Conservation (phyloP, 306 rosid species). For the Vigna trinervia region DNA sequence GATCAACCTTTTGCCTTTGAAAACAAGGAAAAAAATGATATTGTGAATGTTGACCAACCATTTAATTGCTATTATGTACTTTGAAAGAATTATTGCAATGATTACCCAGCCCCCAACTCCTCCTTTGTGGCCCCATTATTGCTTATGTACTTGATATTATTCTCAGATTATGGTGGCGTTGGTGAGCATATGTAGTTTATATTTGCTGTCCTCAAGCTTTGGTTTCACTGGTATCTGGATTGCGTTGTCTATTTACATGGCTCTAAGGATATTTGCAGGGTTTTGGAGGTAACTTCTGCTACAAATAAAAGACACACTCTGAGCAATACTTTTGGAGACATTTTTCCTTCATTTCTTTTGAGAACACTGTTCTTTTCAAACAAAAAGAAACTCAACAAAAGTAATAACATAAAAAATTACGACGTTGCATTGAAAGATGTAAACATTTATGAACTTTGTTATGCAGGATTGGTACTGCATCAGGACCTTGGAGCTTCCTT, state of each 20-base stretch:
- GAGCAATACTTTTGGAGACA: background rate
- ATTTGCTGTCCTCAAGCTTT: slow-evolving; percentile 59
- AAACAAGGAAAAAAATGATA: background rate
- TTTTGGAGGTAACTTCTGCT: slow-evolving; percentile 74
- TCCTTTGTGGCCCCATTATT: background rate
- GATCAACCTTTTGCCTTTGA: slow-evolving; percentile 8
- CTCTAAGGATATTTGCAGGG: slow-evolving; percentile 72
- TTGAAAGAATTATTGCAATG: background rate
- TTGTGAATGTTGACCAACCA: background rate
- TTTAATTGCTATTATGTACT: background rate
- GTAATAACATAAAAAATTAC: background rate
- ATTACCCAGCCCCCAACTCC: background rate
- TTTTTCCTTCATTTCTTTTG: slow-evolving; percentile 4
- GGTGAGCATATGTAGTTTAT: slow-evolving; percentile 66
- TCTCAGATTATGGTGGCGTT: slow-evolving; percentile 81
- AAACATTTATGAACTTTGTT: slow-evolving; percentile 10
- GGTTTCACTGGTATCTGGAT: slow-evolving; percentile 90
- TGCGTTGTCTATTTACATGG: slow-evolving; percentile 84
- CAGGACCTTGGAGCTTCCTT: slow-evolving; percentile 88
- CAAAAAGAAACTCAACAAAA: background rate
- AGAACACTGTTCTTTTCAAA: background rate
- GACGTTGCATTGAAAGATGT: background rate
- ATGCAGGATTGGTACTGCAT: slow-evolving; percentile 79
- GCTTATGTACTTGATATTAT: slow-evolving; percentile 23
- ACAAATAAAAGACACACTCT: background rate